phyloP scores from a whole-genome alignment of 2,329 filamentous ascomycete genomes.

The Nemania sp. region DNA sequence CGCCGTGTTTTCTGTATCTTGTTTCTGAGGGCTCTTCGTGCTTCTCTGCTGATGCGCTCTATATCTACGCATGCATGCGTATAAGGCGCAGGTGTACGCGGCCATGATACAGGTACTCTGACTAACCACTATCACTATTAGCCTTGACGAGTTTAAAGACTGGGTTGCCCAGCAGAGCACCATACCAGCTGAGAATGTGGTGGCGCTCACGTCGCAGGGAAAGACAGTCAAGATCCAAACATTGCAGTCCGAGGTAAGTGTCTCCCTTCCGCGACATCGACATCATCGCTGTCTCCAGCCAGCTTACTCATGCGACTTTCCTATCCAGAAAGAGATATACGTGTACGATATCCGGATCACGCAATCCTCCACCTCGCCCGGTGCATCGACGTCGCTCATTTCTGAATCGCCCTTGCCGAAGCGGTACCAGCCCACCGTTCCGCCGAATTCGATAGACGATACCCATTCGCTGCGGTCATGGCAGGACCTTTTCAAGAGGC shows the following conservation, averaged over 20 bases:
- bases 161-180: conserved; percentile 77
- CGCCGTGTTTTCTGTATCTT: background rate
- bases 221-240: conserved; percentile 82
- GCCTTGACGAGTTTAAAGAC: conserved; percentile 80
- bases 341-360: conserved; percentile 85
- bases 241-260: conserved; percentile 74
- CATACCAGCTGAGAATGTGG: conserved; percentile 77
- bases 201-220: conserved; percentile 82
- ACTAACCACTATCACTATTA: conserved; percentile 41
- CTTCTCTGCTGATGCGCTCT: background rate
- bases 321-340: conserved; percentile 76
- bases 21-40: background rate
- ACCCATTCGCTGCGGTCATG: conserved; percentile 83
- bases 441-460: conserved; percentile 82
- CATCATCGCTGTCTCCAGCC: background rate
- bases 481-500: conserved; percentile 81
- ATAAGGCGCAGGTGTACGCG: no score
- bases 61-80: no score
- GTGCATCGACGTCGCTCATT: conserved; percentile 47
- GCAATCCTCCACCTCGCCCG: conserved; percentile 56
- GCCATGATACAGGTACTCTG: background rate
- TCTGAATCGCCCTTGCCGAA: conserved; percentile 56
- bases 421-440: conserved; percentile 61
- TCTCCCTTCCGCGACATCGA: conserved; percentile 1
- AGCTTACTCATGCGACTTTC: conserved; percentile 15